Evolutionary conservation across 2,329 filamentous ascomycete species (phyloP).

Genomic region (Trichoderma polysporum): DNA sequence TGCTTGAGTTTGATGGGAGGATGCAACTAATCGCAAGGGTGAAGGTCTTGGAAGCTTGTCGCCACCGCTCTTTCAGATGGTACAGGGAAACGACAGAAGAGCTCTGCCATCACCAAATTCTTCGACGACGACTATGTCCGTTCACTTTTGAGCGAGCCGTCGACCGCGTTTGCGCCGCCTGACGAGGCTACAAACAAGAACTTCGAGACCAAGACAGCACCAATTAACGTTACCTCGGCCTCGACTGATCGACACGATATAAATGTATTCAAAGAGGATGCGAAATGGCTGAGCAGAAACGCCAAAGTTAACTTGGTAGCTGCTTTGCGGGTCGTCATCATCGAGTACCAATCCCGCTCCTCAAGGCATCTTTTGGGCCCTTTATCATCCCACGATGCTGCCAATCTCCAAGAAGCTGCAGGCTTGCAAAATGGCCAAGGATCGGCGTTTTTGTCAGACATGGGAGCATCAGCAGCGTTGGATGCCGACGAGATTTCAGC

Average conservation of each 20-base stretch:
- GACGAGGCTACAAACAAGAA: constrained; percentile 64
- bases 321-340: constrained; percentile 73
- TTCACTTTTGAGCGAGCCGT: constrained; percentile 66
- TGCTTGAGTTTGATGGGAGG: constrained; percentile 9
- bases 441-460: constrained; percentile 55
- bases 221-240: constrained; percentile 76
- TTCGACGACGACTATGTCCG: constrained; percentile 68
- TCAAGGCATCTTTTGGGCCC: constrained; percentile 67
- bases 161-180: constrained; percentile 64
- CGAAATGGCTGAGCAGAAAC: constrained; percentile 79
- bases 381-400: constrained; percentile 74
- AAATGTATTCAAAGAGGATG: constrained; percentile 78
- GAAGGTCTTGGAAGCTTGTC: constrained; percentile 62
- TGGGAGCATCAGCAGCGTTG: constrained; percentile 46
- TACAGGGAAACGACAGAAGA: constrained; percentile 54
- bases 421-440: constrained; percentile 61
- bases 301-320: constrained; percentile 76
- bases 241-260: constrained; percentile 68
- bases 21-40: constrained; percentile 27
- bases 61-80: constrained; percentile 57
- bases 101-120: constrained; percentile 62
- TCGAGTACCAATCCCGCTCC: constrained; percentile 83
- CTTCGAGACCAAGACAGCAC: constrained; percentile 82
- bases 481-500: constrained; percentile 56
- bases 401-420: constrained; percentile 72